Conservation (phyloP, 2,329 filamentous ascomycete species). For the Pyrenochaeta sp. region DNA sequence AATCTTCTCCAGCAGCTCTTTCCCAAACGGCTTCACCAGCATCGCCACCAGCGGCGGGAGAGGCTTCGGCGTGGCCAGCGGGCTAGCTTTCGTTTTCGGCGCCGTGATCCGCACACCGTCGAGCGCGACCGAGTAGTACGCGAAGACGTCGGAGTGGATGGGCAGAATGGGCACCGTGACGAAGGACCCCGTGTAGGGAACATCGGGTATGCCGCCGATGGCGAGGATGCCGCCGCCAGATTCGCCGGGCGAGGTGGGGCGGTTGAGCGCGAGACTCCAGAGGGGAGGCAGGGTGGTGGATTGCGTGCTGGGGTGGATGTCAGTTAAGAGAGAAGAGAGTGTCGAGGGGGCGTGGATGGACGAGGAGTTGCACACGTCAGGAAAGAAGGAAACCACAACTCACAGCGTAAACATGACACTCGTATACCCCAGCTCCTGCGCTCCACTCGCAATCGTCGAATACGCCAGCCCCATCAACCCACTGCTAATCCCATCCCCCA, state of each 20-base stretch:
- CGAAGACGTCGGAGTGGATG: constrained; percentile 18
- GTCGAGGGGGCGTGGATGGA: too few species aligned
- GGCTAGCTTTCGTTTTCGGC: too few species aligned
- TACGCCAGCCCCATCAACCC: constrained; percentile 41
- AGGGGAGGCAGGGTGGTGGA: constrained; percentile 16
- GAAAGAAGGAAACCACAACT: too few species aligned
- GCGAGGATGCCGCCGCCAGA: constrained; percentile 35
- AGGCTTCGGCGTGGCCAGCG: too few species aligned
- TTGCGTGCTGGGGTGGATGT: constrained; percentile 16
- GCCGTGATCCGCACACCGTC: constrained; percentile 31
- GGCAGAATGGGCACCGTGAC: constrained; percentile 26
- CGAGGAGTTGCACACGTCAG: too few species aligned
- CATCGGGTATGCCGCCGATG: constrained; percentile 37
- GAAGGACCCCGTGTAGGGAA: constrained; percentile 20
- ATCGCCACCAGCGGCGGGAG: too few species aligned
- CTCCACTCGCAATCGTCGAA: constrained; percentile 22
- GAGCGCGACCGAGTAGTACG: constrained; percentile 35
- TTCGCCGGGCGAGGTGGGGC: constrained; percentile 17
- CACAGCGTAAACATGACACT: constrained; percentile 33
- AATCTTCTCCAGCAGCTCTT: too few species aligned
- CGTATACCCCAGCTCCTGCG: constrained; percentile 25
- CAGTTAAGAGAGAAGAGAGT: too few species aligned
- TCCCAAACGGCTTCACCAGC: too few species aligned
- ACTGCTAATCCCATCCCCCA: constrained; percentile 34
- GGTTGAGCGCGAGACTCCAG: constrained; percentile 34